A percentile compares a stretch with the other conserved stretches of the same genome.
Conservation (phyloP, 2,329 filamentous ascomycete genomes). For the Ophiostoma pallidulum region DNA sequence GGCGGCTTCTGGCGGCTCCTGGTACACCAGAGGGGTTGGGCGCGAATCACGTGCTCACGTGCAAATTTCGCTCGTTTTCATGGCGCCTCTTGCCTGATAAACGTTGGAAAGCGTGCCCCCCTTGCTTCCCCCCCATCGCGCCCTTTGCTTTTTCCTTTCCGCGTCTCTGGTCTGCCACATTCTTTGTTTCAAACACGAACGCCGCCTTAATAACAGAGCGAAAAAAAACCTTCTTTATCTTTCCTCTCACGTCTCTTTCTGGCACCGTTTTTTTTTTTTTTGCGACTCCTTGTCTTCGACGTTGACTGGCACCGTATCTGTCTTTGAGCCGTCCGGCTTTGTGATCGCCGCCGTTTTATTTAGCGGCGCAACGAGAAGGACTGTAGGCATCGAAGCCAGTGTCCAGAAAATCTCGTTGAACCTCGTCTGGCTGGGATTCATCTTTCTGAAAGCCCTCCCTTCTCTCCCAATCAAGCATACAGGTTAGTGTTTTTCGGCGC, state of each 20-base stretch:
- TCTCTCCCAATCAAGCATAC: no score
- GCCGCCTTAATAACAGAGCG: not conserved
- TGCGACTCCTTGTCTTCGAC: not conserved
- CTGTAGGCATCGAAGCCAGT: no score
- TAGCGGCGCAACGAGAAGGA: no score
- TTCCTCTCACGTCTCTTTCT: not conserved
- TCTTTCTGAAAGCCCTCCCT: no score
- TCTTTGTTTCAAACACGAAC: slow-evolving; percentile 8
- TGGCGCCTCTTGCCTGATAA: not conserved
- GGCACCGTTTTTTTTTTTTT: not conserved
- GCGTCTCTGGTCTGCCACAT: slow-evolving; percentile 9
- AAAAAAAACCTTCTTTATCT: not conserved
- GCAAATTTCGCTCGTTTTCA: slow-evolving; percentile 7
- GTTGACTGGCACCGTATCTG: not conserved
- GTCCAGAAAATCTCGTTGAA: no score
- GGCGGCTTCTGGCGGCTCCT: not conserved
- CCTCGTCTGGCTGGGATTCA: no score
- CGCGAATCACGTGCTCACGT: slow-evolving; percentile 10
- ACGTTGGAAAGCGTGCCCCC: not conserved
- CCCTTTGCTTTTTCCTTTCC: slow-evolving; percentile 3
- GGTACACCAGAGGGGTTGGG: not conserved
- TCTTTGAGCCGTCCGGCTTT: not conserved
- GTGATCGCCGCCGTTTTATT: no score
- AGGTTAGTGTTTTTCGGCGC: no score
- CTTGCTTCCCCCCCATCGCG: not conserved